Conservation (phyloP, 495 filamentous ascomycete genomes). For the Cetradonia linearis region DNA sequence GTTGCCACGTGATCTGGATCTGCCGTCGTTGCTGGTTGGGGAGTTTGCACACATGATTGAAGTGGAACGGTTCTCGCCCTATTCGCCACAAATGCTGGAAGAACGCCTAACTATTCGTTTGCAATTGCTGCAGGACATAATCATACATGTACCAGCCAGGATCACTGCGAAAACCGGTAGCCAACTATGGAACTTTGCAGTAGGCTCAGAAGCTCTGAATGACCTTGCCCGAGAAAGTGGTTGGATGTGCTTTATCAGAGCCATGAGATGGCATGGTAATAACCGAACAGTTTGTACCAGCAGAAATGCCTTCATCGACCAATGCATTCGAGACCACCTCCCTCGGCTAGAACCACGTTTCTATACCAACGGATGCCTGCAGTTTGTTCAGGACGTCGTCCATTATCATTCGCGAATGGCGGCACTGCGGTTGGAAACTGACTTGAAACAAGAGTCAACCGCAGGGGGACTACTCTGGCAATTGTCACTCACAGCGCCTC, state of each 20-base stretch:
- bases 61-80: slow-evolving; percentile 26
- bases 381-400: slow-evolving; percentile 53
- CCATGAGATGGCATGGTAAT: not conserved
- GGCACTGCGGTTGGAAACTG: slow-evolving; percentile 5
- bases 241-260: slow-evolving; percentile 52
- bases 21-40: slow-evolving; percentile 41
- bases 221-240: slow-evolving; percentile 47
- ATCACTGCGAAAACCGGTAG: slow-evolving; percentile 51
- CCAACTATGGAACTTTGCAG: slow-evolving; percentile 56
- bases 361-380: slow-evolving; percentile 55
- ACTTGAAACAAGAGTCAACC: slow-evolving; percentile 27
- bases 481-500: slow-evolving; percentile 61
- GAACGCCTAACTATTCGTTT: slow-evolving; percentile 38
- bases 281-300: not conserved
- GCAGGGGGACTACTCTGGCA: slow-evolving; percentile 76
- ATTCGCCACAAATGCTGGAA: slow-evolving; percentile 32
- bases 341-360: slow-evolving; percentile 50
- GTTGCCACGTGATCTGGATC: slow-evolving; percentile 43
- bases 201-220: slow-evolving; percentile 47
- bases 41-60: slow-evolving; percentile 43
- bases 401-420: slow-evolving; percentile 33
- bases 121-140: slow-evolving; percentile 47
- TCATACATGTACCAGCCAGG: slow-evolving; percentile 47
- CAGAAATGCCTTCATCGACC: slow-evolving; percentile 53
- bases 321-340: slow-evolving; percentile 57